Base-by-base conservation (phyloP, 2,329 filamentous ascomycete species). In the Apiospora pterosperma region DNA sequence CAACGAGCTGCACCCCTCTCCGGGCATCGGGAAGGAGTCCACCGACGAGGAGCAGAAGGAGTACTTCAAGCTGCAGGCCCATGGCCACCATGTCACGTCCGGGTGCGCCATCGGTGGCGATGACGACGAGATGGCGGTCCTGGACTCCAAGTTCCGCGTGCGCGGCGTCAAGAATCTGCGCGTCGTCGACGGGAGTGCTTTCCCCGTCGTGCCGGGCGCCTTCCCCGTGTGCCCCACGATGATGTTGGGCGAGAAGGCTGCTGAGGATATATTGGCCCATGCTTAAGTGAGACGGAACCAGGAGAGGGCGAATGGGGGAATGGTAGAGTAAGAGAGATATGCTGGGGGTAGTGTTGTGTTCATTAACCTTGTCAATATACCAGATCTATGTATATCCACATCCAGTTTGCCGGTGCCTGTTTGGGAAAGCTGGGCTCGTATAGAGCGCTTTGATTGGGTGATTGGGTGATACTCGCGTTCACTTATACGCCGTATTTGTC, bases 171-270 rank as follows among this genome's bases (percentile, higher is more conserved):
- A 75, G 6, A 80, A 80, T 0, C 73, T 87, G 36, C 76, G 85
- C 36, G 84, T 87, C 14, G 85, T 87, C 4, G 85, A 87, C 74
- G 84, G 82, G 3, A 81, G 78, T 34, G 78, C 80, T 1, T 86
- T 82, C 67, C 82, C 82, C 1, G 77, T 75, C 61, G 81, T 84
- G 65, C 84, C 84, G 0, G 70, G 70, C 2, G 61, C 67, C 2
- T 72, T 71, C 48, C 67, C 67, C 25, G 65, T 67, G 25, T 63
- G 65, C 23, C 64, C 68, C 14, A 67, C 65, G 6, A 67, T 64
- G 55, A 69, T 69, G 64, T 25, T 69, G 23, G 62, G 48, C 4
- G 66, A 69, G 62, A 69, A 69, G 61, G 67, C 67, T 14, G 58
- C 64, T 5, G 67, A 66, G 44, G 67, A 65, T 39, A 68, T 69